Base-by-base conservation (phyloP, 2,329 filamentous ascomycete species). In the Penicillium sp. region DNA sequence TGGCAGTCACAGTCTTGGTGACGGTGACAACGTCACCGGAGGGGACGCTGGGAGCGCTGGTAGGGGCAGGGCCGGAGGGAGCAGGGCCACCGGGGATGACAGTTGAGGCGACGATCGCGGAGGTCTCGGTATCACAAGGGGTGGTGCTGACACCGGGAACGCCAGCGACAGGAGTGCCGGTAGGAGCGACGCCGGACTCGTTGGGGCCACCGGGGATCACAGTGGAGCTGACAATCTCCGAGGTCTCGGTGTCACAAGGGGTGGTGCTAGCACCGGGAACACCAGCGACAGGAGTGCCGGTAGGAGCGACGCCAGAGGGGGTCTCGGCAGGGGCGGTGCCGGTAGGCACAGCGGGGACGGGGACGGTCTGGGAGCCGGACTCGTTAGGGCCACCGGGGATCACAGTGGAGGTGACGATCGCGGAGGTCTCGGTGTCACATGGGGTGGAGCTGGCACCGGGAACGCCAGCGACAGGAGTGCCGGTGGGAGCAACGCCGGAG, bases 221-320 rank as follows among this genome's bases (percentile, higher is more conserved):
- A 6, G 57, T 45, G 0, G 58, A 55, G n/a, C 2, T n/a, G 8
- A 65, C 57, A 13, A 59, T 53, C 16, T 56, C 51, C 2, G 59
- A 62, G 50, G 59, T 61, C 13, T 58, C 39, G 40, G 59, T 64
- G 21, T 63, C 61, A 25, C 63, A 66, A 8, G 67, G 63, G 13
- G 60, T 62, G 5, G 31, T 15, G 11, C 60, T 53, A 9, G 69
- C 61, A 40, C 38, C 44, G 38, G 55, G 29, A 11, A 31, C 29
- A 4, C 29, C n/a, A 55, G 51, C 39, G 31, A 40, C 55, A 40
- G 41, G 53, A 23, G 62, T 34, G 19, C 43, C 57, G 5, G 49
- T 44, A 19, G 54, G 45, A 39, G 38, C 51, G 7, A 55, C 33
- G 27, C 52, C 50, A 5, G 59, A 60, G 50, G 29, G 29, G 4